These are phyloP conservation scores for Cyathus striatus DNA, from an alignment of 768 basidiomycete species.

Conservation along the genomic window DNA sequence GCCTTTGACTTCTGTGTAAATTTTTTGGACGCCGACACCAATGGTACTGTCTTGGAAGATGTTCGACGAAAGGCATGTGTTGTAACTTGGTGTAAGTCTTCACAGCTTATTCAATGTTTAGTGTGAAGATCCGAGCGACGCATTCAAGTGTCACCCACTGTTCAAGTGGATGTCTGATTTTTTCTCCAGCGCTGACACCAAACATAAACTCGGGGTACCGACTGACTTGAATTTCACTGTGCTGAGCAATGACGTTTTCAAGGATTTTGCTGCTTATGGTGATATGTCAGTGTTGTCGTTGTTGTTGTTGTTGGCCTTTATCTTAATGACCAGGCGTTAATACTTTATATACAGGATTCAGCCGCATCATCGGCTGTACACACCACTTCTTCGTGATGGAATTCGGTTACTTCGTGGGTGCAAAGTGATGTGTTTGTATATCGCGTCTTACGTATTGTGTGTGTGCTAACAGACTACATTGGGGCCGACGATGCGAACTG, in stretches of 20 bases:
- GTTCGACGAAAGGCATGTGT: slow-evolving; percentile 9
- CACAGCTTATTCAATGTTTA: too few relatives aligned
- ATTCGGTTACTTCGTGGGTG: slow-evolving; percentile 21
- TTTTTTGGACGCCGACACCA: slow-evolving; percentile 4
- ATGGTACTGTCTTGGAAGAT: slow-evolving; percentile 13
- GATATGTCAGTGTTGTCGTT: slow-evolving; percentile 14
- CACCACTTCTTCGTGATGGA: slow-evolving; percentile 18
- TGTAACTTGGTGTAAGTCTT: too few relatives aligned
- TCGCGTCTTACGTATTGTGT: background rate
- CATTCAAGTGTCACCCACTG: slow-evolving; percentile 11
- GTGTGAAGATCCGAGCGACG: too few relatives aligned
- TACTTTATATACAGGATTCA: slow-evolving; percentile 7
- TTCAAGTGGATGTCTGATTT: slow-evolving; percentile 14
- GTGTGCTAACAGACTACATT: slow-evolving; percentile 21
- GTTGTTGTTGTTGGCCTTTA: background rate
- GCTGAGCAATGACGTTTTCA: slow-evolving; percentile 7
- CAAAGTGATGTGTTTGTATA: background rate
- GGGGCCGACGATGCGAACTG: slow-evolving; percentile 23
- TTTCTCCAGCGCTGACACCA: slow-evolving; percentile 9
- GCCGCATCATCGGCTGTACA: slow-evolving; percentile 15
- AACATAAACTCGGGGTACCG: slow-evolving; percentile 11
- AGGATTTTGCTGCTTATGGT: slow-evolving; percentile 10
- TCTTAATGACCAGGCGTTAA: background rate
- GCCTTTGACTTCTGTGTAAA: slow-evolving; percentile 9
- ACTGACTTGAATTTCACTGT: slow-evolving; percentile 9